Base-by-base conservation (phyloP, 2,329 filamentous ascomycete species). In the Colletotrichum karsti region DNA sequence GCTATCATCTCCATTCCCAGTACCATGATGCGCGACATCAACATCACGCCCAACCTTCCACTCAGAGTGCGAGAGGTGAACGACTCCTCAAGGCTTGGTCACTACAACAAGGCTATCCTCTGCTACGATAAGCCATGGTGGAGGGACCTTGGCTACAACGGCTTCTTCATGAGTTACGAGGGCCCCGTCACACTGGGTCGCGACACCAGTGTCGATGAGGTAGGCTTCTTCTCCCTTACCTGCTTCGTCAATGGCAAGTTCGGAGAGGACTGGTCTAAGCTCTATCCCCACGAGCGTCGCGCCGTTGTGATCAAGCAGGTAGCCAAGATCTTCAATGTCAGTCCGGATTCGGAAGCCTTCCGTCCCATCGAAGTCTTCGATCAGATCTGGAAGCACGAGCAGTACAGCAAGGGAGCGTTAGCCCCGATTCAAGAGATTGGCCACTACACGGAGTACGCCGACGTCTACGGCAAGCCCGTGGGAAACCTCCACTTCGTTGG, bases 1-100 rank as follows among this genome's bases (percentile, higher is more conserved):
- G 76, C 81, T 26, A 81, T 88, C 54, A 68, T 87, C 3, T 84
- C 85, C 2, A 74, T 88, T 6, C 83, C 86, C 0, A 84, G 81
- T 6, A 80, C 85, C 7, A 74, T 87, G 46, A 81, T 84, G 59
- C 77, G 78, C 9, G 77, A 81, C 7, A 80, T 89, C 24, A 75
- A 74, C 4, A 85, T 88, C 73, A 73, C 77, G 0, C 87, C 87
- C 1, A 71, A 80, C 1, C 75, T 87, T 0, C 80, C 84, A 0
- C 35, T 69, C 0, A 72, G 75, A 3, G 78, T 82, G 28, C 72
- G 76, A 5, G 72, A 76, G 2, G 72, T 84, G 12, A 76, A 77
- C 33, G 71, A 78, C 20, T 70, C 74, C 1, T 80, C 79, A 15
- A 74, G 68, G 3, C 76, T 84, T 3, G 83, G 84, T 0, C 79